Conservation (phyloP, 306 rosid genomes). For the Begonia fuchsioides region DNA sequence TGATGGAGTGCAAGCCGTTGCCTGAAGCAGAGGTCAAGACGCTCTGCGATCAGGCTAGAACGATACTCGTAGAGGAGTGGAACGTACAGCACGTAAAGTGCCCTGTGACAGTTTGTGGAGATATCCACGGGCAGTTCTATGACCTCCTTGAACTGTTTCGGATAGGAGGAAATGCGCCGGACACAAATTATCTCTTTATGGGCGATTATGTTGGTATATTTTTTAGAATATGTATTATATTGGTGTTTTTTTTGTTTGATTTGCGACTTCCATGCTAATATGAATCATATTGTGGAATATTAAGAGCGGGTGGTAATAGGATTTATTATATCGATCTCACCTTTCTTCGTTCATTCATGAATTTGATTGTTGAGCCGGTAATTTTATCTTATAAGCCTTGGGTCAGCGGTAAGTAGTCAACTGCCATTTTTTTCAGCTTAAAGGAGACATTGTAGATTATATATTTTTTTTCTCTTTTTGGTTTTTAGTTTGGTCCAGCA, state of each 20-base stretch:
- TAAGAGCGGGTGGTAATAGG: not conserved
- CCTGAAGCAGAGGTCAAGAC: slow-evolving; percentile 38
- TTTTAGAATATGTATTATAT: slow-evolving; percentile 1
- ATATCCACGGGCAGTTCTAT: slow-evolving; percentile 66
- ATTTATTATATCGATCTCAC: too few relatives aligned
- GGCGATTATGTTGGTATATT: slow-evolving; percentile 68
- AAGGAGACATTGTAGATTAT: not conserved
- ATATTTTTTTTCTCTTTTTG: not conserved
- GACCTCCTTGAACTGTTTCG: slow-evolving; percentile 66
- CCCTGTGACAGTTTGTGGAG: slow-evolving; percentile 66
- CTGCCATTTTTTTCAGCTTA: too few relatives aligned
- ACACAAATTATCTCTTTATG: slow-evolving; percentile 66
- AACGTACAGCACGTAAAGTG: slow-evolving; percentile 75
- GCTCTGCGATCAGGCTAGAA: slow-evolving; percentile 44
- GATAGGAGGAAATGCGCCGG: slow-evolving; percentile 59
- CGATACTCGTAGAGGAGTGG: slow-evolving; percentile 63
- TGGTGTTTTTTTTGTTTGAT: not conserved
- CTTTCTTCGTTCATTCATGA: too few relatives aligned
- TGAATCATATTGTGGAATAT: too few relatives aligned
- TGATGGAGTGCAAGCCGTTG: slow-evolving; percentile 48
- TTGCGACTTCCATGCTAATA: not conserved
- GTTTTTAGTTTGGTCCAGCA: not conserved
- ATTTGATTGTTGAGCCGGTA: too few relatives aligned
- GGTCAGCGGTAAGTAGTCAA: too few relatives aligned
- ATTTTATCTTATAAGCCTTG: too few relatives aligned